Evolutionary conservation across 352 stramenopile species (phyloP), one percentile per base, ranked within the genome.

Genomic region (Phytophthora pini): DNA sequence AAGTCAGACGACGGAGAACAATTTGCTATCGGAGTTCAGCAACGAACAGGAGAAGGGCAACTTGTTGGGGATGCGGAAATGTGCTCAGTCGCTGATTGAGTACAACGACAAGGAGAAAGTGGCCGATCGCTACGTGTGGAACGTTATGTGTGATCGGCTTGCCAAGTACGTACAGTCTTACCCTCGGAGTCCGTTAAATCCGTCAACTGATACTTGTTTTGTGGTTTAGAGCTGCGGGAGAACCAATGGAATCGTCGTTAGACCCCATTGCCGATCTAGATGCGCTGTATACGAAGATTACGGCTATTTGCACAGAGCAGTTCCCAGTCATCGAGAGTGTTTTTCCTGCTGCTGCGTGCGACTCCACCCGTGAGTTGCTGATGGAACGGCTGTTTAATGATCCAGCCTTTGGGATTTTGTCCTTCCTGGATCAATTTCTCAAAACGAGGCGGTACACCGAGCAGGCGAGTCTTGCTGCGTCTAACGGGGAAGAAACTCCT

Each of bases 61-160:
- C 24, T 64, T 77, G 11, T 59, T 58, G 29, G 65, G 56, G 0
- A 94, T 94, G 87, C 61, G 56, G 6, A 76, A 77, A 50, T 92
- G 80, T 43, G 84, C 78, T 13, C 70, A 80, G 44, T 93, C 87
- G 39, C 70, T 94, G 12, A 86, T 93, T 43, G 87, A 89, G 53
- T 93, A 92, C 70, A 92, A 89, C 36, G 82, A 89, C 63, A 90
- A 90, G 47, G 87, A 94, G 29, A 93, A 92, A 54, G 82, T 93
- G 4, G 80, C 81, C 1, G 87, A 94, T 57, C 82, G 84, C 43
- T 94, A 87, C 44, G 84, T 94, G 29, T 94, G 87, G 87, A 94
- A 94, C 52, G 79, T 94, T 39, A 87, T 93, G 64, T 90, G 90
- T 43, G 81, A 92, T 29, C 70, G 65, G 9, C 66, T 94, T 9